Evolutionary conservation across 371 early-diverging fungal species (phyloP).

Genomic region (Syncephalastrum sp.): DNA sequence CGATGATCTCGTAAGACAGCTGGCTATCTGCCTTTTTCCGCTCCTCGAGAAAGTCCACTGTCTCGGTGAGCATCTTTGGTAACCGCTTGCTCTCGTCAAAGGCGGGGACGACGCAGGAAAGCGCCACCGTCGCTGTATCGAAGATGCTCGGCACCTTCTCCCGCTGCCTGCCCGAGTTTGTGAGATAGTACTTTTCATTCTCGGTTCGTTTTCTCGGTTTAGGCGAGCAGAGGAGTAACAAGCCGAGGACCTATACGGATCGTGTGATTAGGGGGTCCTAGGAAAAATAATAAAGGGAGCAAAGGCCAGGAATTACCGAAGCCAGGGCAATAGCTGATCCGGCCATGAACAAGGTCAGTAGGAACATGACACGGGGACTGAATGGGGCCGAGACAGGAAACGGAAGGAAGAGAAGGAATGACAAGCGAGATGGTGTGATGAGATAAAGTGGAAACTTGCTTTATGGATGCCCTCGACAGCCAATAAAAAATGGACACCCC

Average conservation of each 20-base stretch:
- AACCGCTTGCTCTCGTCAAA: slow-evolving; percentile 88
- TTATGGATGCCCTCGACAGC: no score
- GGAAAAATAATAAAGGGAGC: no score
- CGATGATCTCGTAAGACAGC: slow-evolving; percentile 80
- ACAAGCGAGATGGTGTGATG: no score
- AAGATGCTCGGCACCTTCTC: slow-evolving; percentile 35
- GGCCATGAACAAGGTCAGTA: background rate
- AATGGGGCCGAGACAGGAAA: no score
- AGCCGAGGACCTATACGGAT: slow-evolving; percentile 31
- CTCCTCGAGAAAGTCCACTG: slow-evolving; percentile 63
- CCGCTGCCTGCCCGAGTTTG: slow-evolving; percentile 31
- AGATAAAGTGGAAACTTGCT: no score
- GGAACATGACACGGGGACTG: no score
- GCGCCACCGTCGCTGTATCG: slow-evolving; percentile 53
- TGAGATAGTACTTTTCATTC: slow-evolving; percentile 52
- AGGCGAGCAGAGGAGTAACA: slow-evolving; percentile 48
- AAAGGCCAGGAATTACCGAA: no score
- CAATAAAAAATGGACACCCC: no score
- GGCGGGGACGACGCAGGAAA: slow-evolving; percentile 88
- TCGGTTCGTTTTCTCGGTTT: slow-evolving; percentile 52
- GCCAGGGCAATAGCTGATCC: slow-evolving; percentile 1
- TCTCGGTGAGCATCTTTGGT: slow-evolving; percentile 81
- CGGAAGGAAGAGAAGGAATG: no score
- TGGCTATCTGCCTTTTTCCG: slow-evolving; percentile 30
- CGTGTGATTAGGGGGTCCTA: background rate